A percentile compares a stretch with the other conserved stretches of the same genome.
These are phyloP conservation scores for Lepidium aucheri DNA, from an alignment of 345 rosid species.

Conservation along the genomic window DNA sequence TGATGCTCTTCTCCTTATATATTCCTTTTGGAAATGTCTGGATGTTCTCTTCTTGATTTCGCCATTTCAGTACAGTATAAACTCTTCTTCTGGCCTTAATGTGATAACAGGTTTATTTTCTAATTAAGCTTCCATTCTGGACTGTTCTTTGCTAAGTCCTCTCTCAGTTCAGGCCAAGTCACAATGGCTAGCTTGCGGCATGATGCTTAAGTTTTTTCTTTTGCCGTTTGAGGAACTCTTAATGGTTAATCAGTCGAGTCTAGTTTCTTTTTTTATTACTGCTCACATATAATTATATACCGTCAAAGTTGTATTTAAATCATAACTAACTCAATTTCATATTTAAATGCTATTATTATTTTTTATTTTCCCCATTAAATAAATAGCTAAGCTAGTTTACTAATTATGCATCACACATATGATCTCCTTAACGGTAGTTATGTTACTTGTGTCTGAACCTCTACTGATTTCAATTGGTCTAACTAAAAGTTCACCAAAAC, in stretches of 20 bases:
- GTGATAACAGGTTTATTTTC: background rate
- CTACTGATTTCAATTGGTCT: background rate
- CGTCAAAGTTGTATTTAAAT: background rate
- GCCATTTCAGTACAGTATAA: background rate
- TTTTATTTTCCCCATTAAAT: background rate
- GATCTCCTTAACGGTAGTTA: background rate
- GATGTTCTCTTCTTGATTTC: background rate
- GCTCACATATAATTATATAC: background rate
- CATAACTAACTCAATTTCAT: background rate
- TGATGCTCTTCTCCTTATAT: background rate
- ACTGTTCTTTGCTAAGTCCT: background rate
- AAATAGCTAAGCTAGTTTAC: background rate
- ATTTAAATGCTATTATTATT: background rate
- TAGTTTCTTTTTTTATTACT: background rate
- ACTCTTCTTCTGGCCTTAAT: background rate
- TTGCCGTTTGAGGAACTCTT: background rate
- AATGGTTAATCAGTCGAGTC: background rate
- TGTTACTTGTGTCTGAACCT: background rate
- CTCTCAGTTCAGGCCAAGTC: background rate
- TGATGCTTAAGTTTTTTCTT: background rate
- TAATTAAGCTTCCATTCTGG: background rate
- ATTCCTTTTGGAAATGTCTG: background rate
- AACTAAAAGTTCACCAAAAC: slow-evolving; percentile 40
- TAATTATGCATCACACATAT: background rate
- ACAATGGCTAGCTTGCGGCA: background rate